Evolutionary conservation across 768 basidiomycete genomes (phyloP).

Genomic region (Russula griseocarnosa): DNA sequence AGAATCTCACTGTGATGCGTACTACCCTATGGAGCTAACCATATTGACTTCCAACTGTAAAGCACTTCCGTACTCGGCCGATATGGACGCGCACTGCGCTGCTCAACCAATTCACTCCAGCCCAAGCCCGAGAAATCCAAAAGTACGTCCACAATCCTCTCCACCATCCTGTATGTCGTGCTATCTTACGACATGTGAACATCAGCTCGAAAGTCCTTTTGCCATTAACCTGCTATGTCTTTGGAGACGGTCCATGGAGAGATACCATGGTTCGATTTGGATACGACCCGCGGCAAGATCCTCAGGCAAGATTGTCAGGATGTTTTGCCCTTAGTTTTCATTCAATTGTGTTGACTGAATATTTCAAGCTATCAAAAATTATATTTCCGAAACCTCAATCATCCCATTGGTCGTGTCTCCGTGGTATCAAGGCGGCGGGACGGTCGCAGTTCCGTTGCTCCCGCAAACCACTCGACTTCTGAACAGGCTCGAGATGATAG

Average conservation of each 20-base stretch:
- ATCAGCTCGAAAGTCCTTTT: constrained; percentile 75
- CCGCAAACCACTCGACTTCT: constrained; percentile 39
- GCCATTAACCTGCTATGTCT: constrained; percentile 79
- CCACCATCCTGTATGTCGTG: background rate
- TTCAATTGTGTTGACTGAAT: constrained; percentile 6
- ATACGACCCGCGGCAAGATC: constrained; percentile 83
- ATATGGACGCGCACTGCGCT: constrained; percentile 88
- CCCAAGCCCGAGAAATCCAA: constrained; percentile 66
- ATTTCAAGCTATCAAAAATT: constrained; percentile 74
- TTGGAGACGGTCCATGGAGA: constrained; percentile 91
- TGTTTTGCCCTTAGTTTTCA: constrained; percentile 5
- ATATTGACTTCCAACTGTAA: constrained; percentile 32
- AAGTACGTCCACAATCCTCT: constrained; percentile 50
- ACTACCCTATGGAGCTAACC: background rate
- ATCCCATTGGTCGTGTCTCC: constrained; percentile 72
- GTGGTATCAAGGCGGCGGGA: constrained; percentile 68
- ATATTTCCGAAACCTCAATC: constrained; percentile 85
- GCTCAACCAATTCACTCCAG: constrained; percentile 69
- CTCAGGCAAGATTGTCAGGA: constrained; percentile 69
- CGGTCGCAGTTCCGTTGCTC: constrained; percentile 33
- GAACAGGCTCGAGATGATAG: constrained; percentile 31
- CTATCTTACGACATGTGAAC: constrained; percentile 5
- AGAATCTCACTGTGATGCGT: background rate
- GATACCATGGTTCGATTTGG: constrained; percentile 82
- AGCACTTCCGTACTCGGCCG: constrained; percentile 69